phyloP scores from a whole-genome alignment of 1,284 basidiomycete species.

The Lentinula novae-zelandiae region DNA sequence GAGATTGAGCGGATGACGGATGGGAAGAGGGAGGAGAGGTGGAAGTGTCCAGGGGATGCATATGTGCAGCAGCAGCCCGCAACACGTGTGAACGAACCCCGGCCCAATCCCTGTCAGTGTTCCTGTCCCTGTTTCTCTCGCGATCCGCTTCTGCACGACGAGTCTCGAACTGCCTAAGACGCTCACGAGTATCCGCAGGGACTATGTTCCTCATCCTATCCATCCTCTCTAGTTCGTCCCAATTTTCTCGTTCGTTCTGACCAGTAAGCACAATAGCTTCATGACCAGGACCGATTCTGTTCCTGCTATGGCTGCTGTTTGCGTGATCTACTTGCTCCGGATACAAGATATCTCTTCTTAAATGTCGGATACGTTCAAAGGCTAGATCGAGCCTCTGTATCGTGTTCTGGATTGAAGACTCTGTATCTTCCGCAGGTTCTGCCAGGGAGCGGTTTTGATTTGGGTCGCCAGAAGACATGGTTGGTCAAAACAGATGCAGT shows the following conservation, averaged over 20 bases:
- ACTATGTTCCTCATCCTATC: constrained; percentile 9
- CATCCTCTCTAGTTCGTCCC: constrained; percentile 5
- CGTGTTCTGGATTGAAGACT: constrained; percentile 14
- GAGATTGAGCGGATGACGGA: constrained; percentile 9
- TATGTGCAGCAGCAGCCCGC: constrained; percentile 9
- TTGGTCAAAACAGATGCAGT: constrained; percentile 11
- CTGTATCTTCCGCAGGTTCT: background rate
- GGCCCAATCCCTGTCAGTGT: background rate
- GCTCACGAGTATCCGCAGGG: constrained; percentile 8
- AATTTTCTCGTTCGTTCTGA: constrained; percentile 15
- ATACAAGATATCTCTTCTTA: constrained; percentile 31
- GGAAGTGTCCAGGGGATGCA: constrained; percentile 11
- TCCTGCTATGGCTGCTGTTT: constrained; percentile 15
- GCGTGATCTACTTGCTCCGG: background rate
- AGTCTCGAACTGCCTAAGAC: constrained; percentile 9
- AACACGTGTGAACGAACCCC: constrained; percentile 1
- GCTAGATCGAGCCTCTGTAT: constrained; percentile 16
- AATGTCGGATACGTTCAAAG: constrained; percentile 42
- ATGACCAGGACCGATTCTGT: constrained; percentile 29
- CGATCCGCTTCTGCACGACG: constrained; percentile 4
- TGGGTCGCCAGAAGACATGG: constrained; percentile 12
- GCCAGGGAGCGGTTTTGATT: background rate
- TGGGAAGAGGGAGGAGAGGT: constrained; percentile 7
- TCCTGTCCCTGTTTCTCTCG: constrained; percentile 1
- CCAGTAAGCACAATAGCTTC: constrained; percentile 32